Percentiles rank a stretch among this genome's conserved stretches.
Evolutionary conservation across 2,329 filamentous ascomycete genomes (phyloP).

Genomic region (Cercospora sp.): DNA sequence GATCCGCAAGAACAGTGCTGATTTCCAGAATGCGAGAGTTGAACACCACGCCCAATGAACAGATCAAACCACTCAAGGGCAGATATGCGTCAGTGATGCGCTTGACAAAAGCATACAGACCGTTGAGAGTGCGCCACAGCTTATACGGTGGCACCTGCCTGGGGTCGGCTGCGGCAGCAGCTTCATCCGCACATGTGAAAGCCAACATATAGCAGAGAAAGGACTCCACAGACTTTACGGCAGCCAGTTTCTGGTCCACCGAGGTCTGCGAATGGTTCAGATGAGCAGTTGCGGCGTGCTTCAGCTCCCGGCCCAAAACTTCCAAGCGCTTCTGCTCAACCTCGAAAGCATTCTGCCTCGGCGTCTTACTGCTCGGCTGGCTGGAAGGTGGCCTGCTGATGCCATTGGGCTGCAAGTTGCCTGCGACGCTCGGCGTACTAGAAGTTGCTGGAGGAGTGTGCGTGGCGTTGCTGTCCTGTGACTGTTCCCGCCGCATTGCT

Average conservation of each 20-base stretch:
- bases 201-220: constrained; percentile 43
- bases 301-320: constrained; percentile 47
- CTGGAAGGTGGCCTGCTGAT: constrained; percentile 25
- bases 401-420: constrained; percentile 21
- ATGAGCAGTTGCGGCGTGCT: constrained; percentile 47
- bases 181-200: constrained; percentile 37
- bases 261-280: constrained; percentile 16
- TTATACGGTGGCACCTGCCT: constrained; percentile 26
- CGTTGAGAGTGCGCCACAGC: constrained; percentile 33
- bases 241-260: constrained; percentile 33
- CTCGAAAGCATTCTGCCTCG: constrained; percentile 41
- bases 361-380: constrained; percentile 29
- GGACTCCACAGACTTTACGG: constrained; percentile 48
- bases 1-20: constrained; percentile 14
- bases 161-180: constrained; percentile 29
- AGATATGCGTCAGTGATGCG: constrained; percentile 29
- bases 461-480: constrained; percentile 28
- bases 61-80: constrained; percentile 45
- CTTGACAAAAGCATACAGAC: constrained; percentile 34
- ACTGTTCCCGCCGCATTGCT: constrained; percentile 31
- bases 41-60: constrained; percentile 44
- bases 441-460: constrained; percentile 31
- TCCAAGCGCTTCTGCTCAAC: constrained; percentile 44
- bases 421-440: constrained; percentile 27
- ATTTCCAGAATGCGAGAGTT: constrained; percentile 40